These are phyloP conservation scores for Entamoeba moshkovskii DNA, from an alignment of 208 protist genomes.

Conservation along the genomic window DNA sequence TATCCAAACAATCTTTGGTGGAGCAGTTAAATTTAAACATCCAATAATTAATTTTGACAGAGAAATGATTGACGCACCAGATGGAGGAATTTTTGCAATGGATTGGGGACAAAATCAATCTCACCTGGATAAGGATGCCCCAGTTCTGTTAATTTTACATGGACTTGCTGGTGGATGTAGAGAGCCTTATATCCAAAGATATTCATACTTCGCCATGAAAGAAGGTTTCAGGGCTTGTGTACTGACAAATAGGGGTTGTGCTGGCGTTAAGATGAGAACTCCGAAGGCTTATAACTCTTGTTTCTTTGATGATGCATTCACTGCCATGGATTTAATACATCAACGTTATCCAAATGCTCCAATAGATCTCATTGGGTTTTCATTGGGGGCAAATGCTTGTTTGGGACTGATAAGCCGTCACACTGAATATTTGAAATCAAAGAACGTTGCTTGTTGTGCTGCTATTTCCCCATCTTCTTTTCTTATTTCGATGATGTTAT, in stretches of 20 bases:
- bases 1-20: not conserved
- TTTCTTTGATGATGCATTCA: not conserved
- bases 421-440: not conserved
- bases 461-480: not conserved
- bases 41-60: not conserved
- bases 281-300: not conserved
- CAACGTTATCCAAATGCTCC: not conserved
- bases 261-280: not conserved
- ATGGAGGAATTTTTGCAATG: not conserved
- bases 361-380: not conserved
- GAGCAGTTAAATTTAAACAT: not conserved
- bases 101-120: not conserved
- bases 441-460: not conserved
- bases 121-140: not conserved
- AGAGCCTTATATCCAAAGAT: not conserved
- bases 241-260: not conserved
- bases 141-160: not conserved
- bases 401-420: not conserved
- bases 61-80: not conserved
- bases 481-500: not conserved
- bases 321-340: not conserved
- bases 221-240: not conserved
- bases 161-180: not conserved
- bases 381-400: not conserved
- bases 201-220: not conserved